Conservation (phyloP, 2,329 filamentous ascomycete genomes). For the Colletotrichum destructivum region DNA sequence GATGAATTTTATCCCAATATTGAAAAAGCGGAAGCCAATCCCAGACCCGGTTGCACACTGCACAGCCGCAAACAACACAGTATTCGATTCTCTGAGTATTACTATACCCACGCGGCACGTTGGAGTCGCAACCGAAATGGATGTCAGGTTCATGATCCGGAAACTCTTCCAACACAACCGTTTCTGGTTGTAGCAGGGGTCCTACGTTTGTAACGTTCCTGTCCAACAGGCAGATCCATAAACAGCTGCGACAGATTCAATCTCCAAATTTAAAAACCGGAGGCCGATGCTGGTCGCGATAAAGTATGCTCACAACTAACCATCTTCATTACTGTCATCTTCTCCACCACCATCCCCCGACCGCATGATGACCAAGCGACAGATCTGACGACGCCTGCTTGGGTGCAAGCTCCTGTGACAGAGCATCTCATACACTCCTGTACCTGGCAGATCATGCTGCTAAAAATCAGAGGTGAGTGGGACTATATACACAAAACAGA, state of each 20-base stretch:
- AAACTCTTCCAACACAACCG: neutral
- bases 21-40: neutral
- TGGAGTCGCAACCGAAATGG: neutral
- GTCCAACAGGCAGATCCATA: neutral
- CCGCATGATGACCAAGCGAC: neutral
- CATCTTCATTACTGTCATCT: neutral
- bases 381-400: neutral
- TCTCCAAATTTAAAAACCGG: neutral
- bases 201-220: neutral
- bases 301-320: neutral
- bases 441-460: conserved; percentile 43
- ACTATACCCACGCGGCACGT: neutral
- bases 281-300: neutral
- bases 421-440: conserved; percentile 29
- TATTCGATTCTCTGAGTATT: too few relatives aligned
- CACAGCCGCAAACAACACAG: too few relatives aligned
- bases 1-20: neutral
- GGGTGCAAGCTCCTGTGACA: neutral
- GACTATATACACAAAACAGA: conserved; percentile 14
- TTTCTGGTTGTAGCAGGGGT: neutral
- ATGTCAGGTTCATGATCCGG: neutral
- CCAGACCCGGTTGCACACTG: neutral
- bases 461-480: conserved; percentile 30
- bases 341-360: neutral
- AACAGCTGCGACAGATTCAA: neutral